These are phyloP conservation scores for Suhomyces pyralidae DNA, from an alignment of 805 yeast species.

Conservation along the genomic window DNA sequence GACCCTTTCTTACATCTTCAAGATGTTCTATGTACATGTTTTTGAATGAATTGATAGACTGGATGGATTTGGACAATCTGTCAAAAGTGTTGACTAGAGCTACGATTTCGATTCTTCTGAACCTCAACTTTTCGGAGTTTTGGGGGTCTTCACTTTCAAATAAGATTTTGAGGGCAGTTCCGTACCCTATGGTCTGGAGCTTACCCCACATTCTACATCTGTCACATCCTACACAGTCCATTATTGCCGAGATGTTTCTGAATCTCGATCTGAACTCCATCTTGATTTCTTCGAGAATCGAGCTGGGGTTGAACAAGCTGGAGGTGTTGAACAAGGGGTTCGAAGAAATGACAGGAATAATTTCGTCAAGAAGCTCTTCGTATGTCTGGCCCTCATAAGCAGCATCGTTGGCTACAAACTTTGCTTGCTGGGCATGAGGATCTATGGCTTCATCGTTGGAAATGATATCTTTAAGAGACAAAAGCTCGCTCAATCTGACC, in stretches of 20 bases:
- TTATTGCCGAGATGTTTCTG: conserved; percentile 83
- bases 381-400: conserved; percentile 24
- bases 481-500: conserved; percentile 48
- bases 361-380: conserved; percentile 27
- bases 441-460: conserved; percentile 18
- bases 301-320: conserved; percentile 44
- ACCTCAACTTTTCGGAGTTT: conserved; percentile 51
- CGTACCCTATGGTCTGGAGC: conserved; percentile 95
- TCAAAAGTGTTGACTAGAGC: conserved; percentile 92
- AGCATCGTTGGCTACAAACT: conserved; percentile 47
- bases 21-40: conserved; percentile 44
- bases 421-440: conserved; percentile 25
- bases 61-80: conserved; percentile 80
- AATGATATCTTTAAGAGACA: conserved; percentile 26
- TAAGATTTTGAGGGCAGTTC: conserved; percentile 87
- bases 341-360: conserved; percentile 38
- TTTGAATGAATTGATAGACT: conserved; percentile 71
- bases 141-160: conserved; percentile 67
- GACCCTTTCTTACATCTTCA: conserved; percentile 38
- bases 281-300: conserved; percentile 55
- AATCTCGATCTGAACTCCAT: conserved; percentile 84
- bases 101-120: conserved; percentile 79
- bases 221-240: conserved; percentile 99
- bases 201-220: conserved; percentile 98
- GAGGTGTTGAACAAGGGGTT: conserved; percentile 46